Conservation (phyloP, 176 grass and related monocot genomes). For the Carex parvula region DNA sequence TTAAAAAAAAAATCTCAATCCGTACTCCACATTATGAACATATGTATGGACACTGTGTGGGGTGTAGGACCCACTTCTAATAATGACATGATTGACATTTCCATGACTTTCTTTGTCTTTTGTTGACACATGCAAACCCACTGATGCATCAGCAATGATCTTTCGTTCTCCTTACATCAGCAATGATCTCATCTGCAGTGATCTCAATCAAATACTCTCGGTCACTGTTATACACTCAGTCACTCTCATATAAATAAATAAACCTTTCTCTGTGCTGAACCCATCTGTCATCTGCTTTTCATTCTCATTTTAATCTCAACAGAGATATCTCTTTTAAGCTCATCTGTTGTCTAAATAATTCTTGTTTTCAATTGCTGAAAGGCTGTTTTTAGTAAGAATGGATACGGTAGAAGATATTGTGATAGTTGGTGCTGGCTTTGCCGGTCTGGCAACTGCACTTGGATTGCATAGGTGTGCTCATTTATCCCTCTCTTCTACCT, state of each 20-base stretch:
- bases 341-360: neutral
- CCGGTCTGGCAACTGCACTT: slow-evolving; percentile 54
- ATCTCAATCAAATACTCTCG: neutral
- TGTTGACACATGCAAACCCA: neutral
- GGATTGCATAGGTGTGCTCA: slow-evolving; percentile 45
- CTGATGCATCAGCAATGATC: neutral
- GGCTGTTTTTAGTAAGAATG: slow-evolving; percentile 1
- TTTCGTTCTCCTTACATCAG: no score
- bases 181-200: neutral
- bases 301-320: neutral
- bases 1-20: no score
- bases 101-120: neutral
- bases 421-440: slow-evolving; percentile 55
- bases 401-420: slow-evolving; percentile 39
- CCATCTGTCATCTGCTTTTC: neutral
- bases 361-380: neutral
- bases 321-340: neutral
- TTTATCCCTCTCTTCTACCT: neutral
- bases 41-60: no score
- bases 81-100: neutral
- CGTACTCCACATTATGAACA: no score
- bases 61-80: neutral
- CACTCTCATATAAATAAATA: neutral
- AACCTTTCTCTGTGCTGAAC: neutral
- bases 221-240: neutral